These are phyloP conservation scores for Gliomastix tumulicola DNA, from an alignment of 2,329 filamentous ascomycete species.

Conservation along the genomic window DNA sequence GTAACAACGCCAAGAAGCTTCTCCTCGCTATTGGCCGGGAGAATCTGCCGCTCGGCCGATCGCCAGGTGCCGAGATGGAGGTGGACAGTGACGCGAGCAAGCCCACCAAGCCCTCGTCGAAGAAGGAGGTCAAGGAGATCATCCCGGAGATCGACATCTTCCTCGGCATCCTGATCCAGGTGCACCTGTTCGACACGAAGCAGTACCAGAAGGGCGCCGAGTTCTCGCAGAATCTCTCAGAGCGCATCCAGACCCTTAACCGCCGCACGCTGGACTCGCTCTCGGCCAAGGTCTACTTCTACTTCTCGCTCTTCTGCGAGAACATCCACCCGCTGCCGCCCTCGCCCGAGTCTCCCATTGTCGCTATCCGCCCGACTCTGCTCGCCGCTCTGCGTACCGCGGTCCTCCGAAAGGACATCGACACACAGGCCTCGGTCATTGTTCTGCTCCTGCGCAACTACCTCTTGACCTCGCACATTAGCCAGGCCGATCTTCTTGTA, in stretches of 20 bases:
- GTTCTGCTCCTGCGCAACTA: constrained; percentile 94
- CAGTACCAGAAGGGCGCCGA: constrained; percentile 71
- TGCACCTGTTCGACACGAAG: constrained; percentile 82
- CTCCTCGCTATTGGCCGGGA: constrained; percentile 64
- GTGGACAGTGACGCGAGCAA: constrained; percentile 56
- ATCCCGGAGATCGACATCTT: constrained; percentile 87
- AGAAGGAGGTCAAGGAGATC: constrained; percentile 67
- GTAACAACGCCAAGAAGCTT: constrained; percentile 61
- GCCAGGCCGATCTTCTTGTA: constrained; percentile 90
- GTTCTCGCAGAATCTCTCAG: constrained; percentile 78
- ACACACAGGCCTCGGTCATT: constrained; percentile 95
- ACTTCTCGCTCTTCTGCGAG: constrained; percentile 94
- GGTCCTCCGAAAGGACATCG: constrained; percentile 93
- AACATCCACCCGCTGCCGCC: constrained; percentile 81
- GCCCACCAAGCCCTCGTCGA: constrained; percentile 43
- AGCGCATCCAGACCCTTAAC: constrained; percentile 83
- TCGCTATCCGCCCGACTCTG: constrained; percentile 78
- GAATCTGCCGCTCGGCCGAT: constrained; percentile 53
- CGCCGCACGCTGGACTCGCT: constrained; percentile 90
- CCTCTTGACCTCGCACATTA: constrained; percentile 90
- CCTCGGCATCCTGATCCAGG: constrained; percentile 78
- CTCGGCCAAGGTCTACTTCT: constrained; percentile 95
- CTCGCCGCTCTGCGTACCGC: constrained; percentile 86
- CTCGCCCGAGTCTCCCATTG: constrained; percentile 79
- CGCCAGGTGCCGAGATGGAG: constrained; percentile 62